Base-by-base conservation (phyloP, 345 rosid genomes). In the Salix suchowensis region DNA sequence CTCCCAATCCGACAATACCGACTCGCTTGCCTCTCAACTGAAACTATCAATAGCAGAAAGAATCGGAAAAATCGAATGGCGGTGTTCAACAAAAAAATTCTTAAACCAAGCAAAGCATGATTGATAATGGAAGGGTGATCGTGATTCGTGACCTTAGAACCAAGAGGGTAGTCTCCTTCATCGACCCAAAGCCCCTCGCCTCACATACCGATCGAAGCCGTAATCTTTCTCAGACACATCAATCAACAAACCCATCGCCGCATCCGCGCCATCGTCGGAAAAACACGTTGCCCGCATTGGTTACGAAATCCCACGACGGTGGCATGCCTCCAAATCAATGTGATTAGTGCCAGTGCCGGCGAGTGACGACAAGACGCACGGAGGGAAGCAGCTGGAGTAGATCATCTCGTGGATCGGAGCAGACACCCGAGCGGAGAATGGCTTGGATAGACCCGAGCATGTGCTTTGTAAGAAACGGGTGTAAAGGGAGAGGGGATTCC, bases 1-100 rank as follows among this genome's bases (percentile, higher is more conserved):
- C 82, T 40, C 89, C 94, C 34, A 90, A n/a, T 64, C 94, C 92
- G 1, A 88, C 84, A 72, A 88, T 86, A 60, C 89, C 89, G 40
- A 84, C 80, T 32, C 82, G 77, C 79, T 85, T 88, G 40, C 89
- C 85, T 30, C 86, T 71, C n/a, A 88, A n/a, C 91, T 85, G 86
- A 2, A 79, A 18, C 48, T 24, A 28, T 24, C 70, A 77, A 64
- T 0, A 3, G 4, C 6, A 44, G 5, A 18, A 30, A 23, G 5
- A 23, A 15, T 48, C 16, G 13, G 50, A 44, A 44, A 44, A 44
- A 44, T 15, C 0, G 50, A 44, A 44, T 3, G 50, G 48, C 10
- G 48, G 4, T 44, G 15, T 12, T 44, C 50, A 1, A 4, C 13
- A 40, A 44, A 24, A 44, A 44, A 44, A 44, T 3, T 44, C 16